These are phyloP conservation scores for Orobanche coerulescens DNA, from an alignment of 257 asterid species.

Conservation along the genomic window DNA sequence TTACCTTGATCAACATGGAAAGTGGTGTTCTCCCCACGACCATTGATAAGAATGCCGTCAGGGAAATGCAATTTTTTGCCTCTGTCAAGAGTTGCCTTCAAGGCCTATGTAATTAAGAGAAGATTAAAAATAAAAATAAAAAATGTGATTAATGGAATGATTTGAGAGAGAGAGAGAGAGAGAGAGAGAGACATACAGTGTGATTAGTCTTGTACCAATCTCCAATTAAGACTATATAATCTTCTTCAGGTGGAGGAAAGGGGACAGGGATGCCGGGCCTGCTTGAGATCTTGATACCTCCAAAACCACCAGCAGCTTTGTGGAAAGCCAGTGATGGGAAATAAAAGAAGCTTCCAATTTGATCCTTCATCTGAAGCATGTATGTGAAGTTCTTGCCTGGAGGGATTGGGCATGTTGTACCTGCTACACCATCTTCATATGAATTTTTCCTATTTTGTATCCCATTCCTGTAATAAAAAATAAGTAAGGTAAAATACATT, in stretches of 20 bases:
- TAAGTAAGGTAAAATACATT: too few relatives aligned
- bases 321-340: constrained; percentile 55
- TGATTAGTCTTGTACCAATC: constrained; percentile 69
- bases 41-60: constrained; percentile 60
- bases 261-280: constrained; percentile 52
- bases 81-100: constrained; percentile 39
- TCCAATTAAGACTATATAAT: constrained; percentile 39
- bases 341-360: constrained; percentile 53
- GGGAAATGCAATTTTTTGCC: constrained; percentile 57
- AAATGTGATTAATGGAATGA: too few relatives aligned
- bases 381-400: constrained; percentile 57
- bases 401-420: constrained; percentile 64
- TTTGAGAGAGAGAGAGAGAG: too few relatives aligned
- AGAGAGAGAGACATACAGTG: constrained; percentile 60
- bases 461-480: constrained; percentile 40
- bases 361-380: constrained; percentile 60
- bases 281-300: constrained; percentile 42
- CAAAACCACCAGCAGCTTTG: constrained; percentile 63
- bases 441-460: constrained; percentile 54
- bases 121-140: constrained; percentile 12
- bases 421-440: constrained; percentile 46
- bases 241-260: constrained; percentile 39
- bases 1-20: constrained; percentile 47
- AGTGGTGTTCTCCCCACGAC: constrained; percentile 36
- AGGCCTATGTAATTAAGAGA: constrained; percentile 24